phyloP scores from a whole-genome alignment of 768 basidiomycete genomes.

The Pleurotus eryngii region DNA sequence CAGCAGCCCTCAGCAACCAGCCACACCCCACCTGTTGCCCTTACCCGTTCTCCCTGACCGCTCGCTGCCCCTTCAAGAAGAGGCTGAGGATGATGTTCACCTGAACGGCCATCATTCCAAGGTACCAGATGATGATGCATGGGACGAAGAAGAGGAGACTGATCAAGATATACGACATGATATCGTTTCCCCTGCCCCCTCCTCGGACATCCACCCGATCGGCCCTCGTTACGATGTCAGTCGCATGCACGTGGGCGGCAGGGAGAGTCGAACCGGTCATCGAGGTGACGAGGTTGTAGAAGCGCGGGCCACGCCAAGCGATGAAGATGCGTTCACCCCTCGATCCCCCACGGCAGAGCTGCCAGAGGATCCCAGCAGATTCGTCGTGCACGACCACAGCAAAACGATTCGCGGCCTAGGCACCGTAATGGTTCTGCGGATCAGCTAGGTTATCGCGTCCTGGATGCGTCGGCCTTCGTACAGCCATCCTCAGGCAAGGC shows the following conservation, averaged over 20 bases:
- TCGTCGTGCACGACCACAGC: background rate
- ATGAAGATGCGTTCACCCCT: conserved; percentile 61
- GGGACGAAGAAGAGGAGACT: conserved; percentile 12
- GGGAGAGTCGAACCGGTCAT: conserved; percentile 34
- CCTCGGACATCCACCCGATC: conserved; percentile 52
- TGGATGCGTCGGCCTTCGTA: conserved; percentile 57
- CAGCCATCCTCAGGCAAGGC: conserved; percentile 18
- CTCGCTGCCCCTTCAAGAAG: conserved; percentile 75
- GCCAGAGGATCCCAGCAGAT: conserved; percentile 38
- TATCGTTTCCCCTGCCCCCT: conserved; percentile 46
- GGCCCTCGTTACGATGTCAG: conserved; percentile 17
- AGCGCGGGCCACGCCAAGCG: conserved; percentile 43
- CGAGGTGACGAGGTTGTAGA: conserved; percentile 44
- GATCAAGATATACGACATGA: conserved; percentile 28
- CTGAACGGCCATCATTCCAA: conserved; percentile 22
- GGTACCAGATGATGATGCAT: conserved; percentile 28
- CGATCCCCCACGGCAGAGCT: conserved; percentile 63
- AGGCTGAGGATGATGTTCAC: conserved; percentile 59
- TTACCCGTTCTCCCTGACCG: conserved; percentile 65
- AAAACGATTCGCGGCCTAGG: conserved; percentile 36
- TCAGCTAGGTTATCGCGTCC: conserved; percentile 54
- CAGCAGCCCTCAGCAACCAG: conserved; percentile 24
- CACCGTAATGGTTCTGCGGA: conserved; percentile 58
- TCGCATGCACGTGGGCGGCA: conserved; percentile 30
- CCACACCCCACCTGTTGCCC: conserved; percentile 53